Evolutionary conservation across 225 moss, liverwort and hornwort species (phyloP), one percentile per base, ranked within the genome.

Genomic region (Pseudisothecium myosuroides): DNA sequence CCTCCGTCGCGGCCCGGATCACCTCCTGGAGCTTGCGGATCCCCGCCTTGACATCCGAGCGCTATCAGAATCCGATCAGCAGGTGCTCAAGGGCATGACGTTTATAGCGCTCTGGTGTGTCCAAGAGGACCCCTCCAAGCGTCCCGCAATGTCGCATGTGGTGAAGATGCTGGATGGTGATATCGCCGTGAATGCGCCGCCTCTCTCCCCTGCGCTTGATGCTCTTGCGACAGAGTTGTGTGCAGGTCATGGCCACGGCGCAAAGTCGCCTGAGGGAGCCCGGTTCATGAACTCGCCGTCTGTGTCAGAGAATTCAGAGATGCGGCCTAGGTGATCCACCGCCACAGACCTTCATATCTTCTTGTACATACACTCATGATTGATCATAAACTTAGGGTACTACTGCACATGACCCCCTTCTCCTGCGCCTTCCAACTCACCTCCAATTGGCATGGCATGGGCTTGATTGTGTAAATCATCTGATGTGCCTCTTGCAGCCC

Each of bases 91-190:
- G 86, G 91, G 90, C 72, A 94, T 94, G 82, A n/a, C 88, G 49
- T 86, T 87, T 11, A 92, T 94, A 45, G 95, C 95, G 61, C 91
- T 95, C 17, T 91, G 94, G 93, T 96, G 96, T 83, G 91, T 95
- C 41, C 94, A 93, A 88, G 92, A 87, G 56, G 91, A 95, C 23
- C 91, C 93, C 4, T 29, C 58, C 18, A 34, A 87, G 54, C 93
- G 95, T 17, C 95, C 94, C 6, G 39, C 86, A 7, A 95, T 95
- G 92, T 79, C 84, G 19, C 80, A 76, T 11, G 95, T 95, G 88
- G 95, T 95, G 80, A 83, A 87, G 71, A 95, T 96, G 94, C 87
- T 96, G 84, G 93, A 94, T 66, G 95, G 96, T 26, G 86, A 86
- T 17, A 34, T 34, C 18, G 24, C 87, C 15, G 90, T 92, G 73